Evolutionary conservation across 2,329 filamentous ascomycete species (phyloP).

Genomic region (Nannizzia gypsea): DNA sequence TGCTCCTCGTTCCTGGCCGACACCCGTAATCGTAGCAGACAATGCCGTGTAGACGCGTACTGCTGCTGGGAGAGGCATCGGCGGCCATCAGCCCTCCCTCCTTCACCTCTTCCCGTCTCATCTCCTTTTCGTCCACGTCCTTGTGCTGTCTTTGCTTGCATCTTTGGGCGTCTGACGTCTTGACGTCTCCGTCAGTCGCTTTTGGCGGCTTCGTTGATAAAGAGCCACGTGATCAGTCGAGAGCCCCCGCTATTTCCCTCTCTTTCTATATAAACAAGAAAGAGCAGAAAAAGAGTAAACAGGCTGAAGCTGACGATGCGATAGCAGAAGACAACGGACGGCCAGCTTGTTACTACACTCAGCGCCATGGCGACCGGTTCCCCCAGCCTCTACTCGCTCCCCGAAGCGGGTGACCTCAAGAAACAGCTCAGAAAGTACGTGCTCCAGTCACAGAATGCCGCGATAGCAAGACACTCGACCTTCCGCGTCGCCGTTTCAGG

Average conservation of each 20-base stretch:
- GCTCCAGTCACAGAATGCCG: constrained; percentile 66
- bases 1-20: no score
- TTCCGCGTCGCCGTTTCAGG: constrained; percentile 93
- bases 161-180: no score
- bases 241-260: neutral
- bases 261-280: neutral
- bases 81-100: no score
- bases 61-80: no score
- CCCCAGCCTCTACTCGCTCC: constrained; percentile 67
- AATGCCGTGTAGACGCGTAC: no score
- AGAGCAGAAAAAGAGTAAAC: neutral
- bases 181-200: no score
- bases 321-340: neutral
- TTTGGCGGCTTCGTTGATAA: no score
- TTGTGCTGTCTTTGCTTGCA: no score
- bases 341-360: neutral
- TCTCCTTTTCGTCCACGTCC: no score
- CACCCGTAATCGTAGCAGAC: no score
- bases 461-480: constrained; percentile 63
- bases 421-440: constrained; percentile 69
- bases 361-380: constrained; percentile 19
- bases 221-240: neutral
- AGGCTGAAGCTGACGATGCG: neutral
- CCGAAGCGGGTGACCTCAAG: constrained; percentile 57
- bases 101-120: no score